Conservation (phyloP, 2,329 filamentous ascomycete species). For the Malbranchea zuffiana region DNA sequence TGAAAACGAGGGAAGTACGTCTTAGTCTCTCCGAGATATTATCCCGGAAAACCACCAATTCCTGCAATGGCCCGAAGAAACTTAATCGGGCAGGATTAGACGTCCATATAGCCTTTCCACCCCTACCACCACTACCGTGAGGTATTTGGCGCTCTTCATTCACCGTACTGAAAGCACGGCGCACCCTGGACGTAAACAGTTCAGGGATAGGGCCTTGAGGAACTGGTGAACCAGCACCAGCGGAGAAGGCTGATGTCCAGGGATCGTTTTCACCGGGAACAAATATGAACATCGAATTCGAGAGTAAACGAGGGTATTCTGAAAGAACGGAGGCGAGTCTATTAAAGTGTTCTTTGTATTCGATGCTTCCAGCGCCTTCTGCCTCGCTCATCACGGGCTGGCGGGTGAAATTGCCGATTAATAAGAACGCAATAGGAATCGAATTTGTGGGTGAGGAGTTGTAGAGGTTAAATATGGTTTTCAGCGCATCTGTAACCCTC, state of each 20-base stretch:
- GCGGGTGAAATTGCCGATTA: conserved; percentile 73
- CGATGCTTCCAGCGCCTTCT: conserved; percentile 69
- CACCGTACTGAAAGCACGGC: conserved; percentile 65
- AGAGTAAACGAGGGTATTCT: conserved; percentile 72
- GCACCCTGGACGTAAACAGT: conserved; percentile 78
- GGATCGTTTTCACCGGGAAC: conserved; percentile 94
- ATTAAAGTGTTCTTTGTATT: conserved; percentile 96
- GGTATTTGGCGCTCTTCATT: conserved; percentile 47
- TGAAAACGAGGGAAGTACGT: conserved; percentile 63
- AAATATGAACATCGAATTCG: conserved; percentile 74
- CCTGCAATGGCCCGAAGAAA: conserved; percentile 78
- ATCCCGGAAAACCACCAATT: conserved; percentile 78
- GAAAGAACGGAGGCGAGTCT: conserved; percentile 68
- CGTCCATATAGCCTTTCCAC: conserved; percentile 74
- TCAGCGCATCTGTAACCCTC: conserved; percentile 66
- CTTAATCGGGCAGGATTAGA: conserved; percentile 74
- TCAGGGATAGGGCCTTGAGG: conserved; percentile 56
- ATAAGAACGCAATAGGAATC: conserved; percentile 65
- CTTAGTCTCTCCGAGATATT: conserved; percentile 71
- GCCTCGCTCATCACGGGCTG: conserved; percentile 51
- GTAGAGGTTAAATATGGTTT: conserved; percentile 67
- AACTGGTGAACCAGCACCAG: conserved; percentile 37
- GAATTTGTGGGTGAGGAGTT: conserved; percentile 51
- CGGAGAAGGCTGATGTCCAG: conserved; percentile 75
- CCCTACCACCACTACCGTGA: conserved; percentile 23